phyloP scores from a whole-genome alignment of 805 yeast species.

The Candida coquimbonensis region DNA sequence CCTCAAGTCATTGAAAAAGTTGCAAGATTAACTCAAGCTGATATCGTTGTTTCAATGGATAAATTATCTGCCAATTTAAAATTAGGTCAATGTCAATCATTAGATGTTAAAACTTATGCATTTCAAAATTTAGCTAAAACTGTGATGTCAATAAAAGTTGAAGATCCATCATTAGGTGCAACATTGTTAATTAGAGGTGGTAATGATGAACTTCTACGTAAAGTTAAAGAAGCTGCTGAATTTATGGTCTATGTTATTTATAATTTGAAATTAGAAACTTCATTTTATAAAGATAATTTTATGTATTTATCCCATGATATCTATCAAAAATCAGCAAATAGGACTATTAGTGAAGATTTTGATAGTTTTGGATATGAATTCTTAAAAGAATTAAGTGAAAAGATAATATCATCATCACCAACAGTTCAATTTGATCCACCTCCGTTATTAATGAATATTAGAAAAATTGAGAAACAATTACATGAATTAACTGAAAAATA shows the following conservation, averaged over 20 bases:
- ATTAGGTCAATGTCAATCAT: constrained; percentile 67
- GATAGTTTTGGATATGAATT: constrained; percentile 32
- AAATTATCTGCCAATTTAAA: constrained; percentile 65
- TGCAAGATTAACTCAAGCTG: constrained; percentile 74
- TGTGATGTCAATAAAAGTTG: constrained; percentile 73
- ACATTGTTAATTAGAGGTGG: constrained; percentile 86
- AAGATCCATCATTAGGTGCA: constrained; percentile 66
- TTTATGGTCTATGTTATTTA: constrained; percentile 74
- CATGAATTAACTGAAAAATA: constrained; percentile 17
- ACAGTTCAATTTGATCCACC: constrained; percentile 73
- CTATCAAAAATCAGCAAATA: constrained; percentile 21
- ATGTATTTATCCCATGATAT: constrained; percentile 39
- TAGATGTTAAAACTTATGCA: constrained; percentile 64
- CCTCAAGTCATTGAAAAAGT: constrained; percentile 75
- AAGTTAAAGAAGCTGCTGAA: constrained; percentile 71
- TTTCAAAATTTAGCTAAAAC: constrained; percentile 55
- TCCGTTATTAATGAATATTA: constrained; percentile 44
- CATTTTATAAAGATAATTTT: constrained; percentile 64
- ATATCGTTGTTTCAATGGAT: constrained; percentile 80
- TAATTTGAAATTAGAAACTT: constrained; percentile 74
- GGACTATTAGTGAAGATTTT: constrained; percentile 13
- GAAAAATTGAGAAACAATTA: constrained; percentile 41
- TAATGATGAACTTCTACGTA: constrained; percentile 49
- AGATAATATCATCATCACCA: constrained; percentile 78
- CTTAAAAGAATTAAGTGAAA: constrained; percentile 33